These are phyloP conservation scores for Penicillium sp. DNA, from an alignment of 2,329 filamentous ascomycete species.

Conservation along the genomic window DNA sequence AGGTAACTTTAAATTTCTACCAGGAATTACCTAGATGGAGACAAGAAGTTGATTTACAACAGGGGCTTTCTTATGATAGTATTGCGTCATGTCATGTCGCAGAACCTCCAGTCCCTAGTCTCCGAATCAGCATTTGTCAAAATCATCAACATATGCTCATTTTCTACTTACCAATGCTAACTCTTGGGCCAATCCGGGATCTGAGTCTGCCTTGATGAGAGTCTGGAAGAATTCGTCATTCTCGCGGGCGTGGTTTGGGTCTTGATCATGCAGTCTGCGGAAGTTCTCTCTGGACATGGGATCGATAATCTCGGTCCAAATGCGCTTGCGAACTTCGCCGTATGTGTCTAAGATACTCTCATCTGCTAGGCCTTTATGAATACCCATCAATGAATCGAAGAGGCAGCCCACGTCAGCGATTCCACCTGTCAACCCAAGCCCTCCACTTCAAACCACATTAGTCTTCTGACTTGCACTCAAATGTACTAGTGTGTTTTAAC, in stretches of 20 bases:
- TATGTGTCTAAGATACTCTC: constrained; percentile 49
- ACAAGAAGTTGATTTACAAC: not conserved
- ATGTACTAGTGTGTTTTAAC: constrained; percentile 10
- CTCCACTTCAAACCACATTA: constrained; percentile 46
- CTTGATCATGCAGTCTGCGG: constrained; percentile 34
- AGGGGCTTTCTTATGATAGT: constrained; percentile 20
- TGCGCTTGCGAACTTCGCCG: constrained; percentile 41
- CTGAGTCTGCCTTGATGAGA: constrained; percentile 34
- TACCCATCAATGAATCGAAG: constrained; percentile 58
- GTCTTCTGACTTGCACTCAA: not conserved
- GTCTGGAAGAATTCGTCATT: constrained; percentile 41
- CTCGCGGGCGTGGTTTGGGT: constrained; percentile 38
- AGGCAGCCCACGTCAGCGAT: constrained; percentile 65
- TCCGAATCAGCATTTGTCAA: not conserved
- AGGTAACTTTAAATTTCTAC: no score
- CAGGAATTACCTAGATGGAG: no score
- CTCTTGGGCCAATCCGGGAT: constrained; percentile 28
- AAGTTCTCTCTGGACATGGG: constrained; percentile 48
- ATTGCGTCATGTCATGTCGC: constrained; percentile 37
- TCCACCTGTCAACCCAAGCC: constrained; percentile 64
- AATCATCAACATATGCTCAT: no score
- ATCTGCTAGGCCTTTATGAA: constrained; percentile 42
- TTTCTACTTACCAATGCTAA: constrained; percentile 28
- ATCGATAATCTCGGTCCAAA: constrained; percentile 43
- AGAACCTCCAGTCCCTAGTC: constrained; percentile 31